Evolutionary conservation across 441 rosid genomes (phyloP).

Genomic region (Mallotus repandus): DNA sequence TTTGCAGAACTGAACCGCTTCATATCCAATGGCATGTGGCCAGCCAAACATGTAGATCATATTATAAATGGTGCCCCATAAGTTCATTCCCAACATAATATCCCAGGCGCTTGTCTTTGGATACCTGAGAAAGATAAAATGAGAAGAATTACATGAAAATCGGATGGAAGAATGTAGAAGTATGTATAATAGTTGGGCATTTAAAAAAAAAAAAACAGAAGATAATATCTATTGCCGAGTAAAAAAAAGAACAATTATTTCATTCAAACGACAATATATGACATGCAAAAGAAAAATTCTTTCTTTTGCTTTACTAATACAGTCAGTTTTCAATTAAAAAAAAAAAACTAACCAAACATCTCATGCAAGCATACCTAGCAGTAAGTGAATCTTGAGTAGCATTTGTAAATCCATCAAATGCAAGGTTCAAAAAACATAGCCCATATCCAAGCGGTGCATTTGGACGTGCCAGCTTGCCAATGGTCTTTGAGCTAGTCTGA

Average conservation of each 20-base stretch:
- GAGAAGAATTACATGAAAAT: conserved; percentile 3
- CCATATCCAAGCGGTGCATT: conserved; percentile 93
- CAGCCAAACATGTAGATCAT: conserved; percentile 85
- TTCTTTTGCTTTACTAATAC: no score
- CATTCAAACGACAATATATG: not conserved
- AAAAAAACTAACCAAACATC: no score
- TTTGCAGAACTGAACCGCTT: conserved; percentile 73
- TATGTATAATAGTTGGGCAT: no score
- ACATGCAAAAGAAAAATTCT: no score
- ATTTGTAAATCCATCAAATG: conserved; percentile 94
- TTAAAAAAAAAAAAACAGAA: not conserved
- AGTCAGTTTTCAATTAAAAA: no score
- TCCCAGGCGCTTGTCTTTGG: conserved; percentile 92
- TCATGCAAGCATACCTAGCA: conserved; percentile 43
- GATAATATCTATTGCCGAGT: not conserved
- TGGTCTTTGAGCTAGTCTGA: conserved; percentile 91
- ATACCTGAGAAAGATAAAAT: conserved; percentile 42
- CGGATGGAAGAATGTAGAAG: not conserved
- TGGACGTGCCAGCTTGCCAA: conserved; percentile 90
- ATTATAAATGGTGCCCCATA: conserved; percentile 95
- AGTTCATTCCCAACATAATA: conserved; percentile 94
- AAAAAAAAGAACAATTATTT: not conserved
- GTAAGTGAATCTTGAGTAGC: conserved; percentile 94
- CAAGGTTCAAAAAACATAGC: conserved; percentile 87
- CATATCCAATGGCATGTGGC: conserved; percentile 68